Base-by-base conservation (phyloP, 1,139 yeast species). In the Blastobotrys ciferrii region DNA sequence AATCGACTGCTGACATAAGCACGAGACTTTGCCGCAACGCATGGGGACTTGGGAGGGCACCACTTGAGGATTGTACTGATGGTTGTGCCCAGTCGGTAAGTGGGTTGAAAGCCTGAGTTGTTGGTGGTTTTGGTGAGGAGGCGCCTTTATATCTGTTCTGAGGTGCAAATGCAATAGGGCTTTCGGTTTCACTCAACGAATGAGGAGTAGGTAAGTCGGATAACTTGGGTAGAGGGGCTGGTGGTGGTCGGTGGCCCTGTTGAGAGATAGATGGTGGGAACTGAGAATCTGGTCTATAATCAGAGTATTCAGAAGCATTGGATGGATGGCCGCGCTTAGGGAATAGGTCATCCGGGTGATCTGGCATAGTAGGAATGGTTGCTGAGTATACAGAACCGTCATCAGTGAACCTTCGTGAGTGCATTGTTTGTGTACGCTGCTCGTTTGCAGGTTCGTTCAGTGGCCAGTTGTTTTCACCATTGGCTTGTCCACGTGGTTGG, bases 161-260 rank as follows among this genome's bases (percentile, higher is more conserved):
- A 13, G 67, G 68, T 12, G 68, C 67, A 49, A 54, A 66, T 32
- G 58, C 48, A 18, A 65, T 54, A 13, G 65, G 61, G 9, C 60
- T 53, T 35, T 55, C 65, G 13, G 48, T 52, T 32, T 61, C 67
- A n/a, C 58, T 60, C n/a, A 67, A 53, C 32, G 57, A 55, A 47
- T 65, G 68, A 9, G 71, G 70, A 2, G 62, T 60, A 4, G 69
- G 68, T 35, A 67, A 52, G 17, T 52, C 47, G 14, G 59, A 41
- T 41, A 63, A 56, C 39, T 58, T 56, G 9, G 60, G 57, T 32
- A 62, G 51, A 3, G 60, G 61, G 2, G 50, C 47, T 14, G 49
- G 53, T 11, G 48, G 40, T 6, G 55, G 46, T 23, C 50, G 51
- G 2, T 46, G 47, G 11, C 44, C 46, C 31, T 44, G 51, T 36